phyloP scores from a whole-genome alignment of 176 grass and related monocot genomes.

The Oryza brachyantha region DNA sequence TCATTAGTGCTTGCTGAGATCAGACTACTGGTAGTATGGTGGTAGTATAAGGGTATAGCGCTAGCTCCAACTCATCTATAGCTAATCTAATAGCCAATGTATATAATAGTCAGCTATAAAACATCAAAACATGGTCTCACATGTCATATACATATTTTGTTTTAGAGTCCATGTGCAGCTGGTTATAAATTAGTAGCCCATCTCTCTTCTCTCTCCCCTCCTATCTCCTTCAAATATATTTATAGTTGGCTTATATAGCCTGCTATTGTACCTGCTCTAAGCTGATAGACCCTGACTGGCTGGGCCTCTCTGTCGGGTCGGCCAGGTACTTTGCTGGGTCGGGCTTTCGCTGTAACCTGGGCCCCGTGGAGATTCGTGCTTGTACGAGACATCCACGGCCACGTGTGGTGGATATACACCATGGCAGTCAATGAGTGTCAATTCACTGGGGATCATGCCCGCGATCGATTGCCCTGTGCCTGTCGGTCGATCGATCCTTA shows the following conservation, averaged over 20 bases:
- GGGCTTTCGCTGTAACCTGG: background rate
- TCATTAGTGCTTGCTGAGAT: background rate
- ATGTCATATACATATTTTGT: too few relatives aligned
- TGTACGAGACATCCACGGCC: slow-evolving; percentile 25
- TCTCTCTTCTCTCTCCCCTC: too few relatives aligned
- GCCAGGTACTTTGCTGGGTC: background rate
- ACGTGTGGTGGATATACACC: slow-evolving; percentile 35
- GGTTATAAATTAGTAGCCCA: too few relatives aligned
- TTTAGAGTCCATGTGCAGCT: too few relatives aligned
- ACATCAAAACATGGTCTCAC: too few relatives aligned
- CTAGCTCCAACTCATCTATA: too few relatives aligned
- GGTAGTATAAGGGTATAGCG: too few relatives aligned
- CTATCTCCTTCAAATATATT: too few relatives aligned
- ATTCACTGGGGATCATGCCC: slow-evolving; percentile 26
- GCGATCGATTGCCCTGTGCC: slow-evolving; percentile 2
- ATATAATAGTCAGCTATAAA: too few relatives aligned
- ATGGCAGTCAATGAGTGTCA: slow-evolving; percentile 10
- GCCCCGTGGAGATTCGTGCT: slow-evolving; percentile 18
- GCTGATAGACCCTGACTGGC: background rate
- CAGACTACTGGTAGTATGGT: background rate
- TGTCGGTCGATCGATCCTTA: slow-evolving; percentile 37
- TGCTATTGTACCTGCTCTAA: too few relatives aligned
- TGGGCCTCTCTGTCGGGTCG: background rate
- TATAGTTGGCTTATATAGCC: too few relatives aligned
- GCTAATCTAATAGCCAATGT: too few relatives aligned